Conservation (phyloP, 192 early-diverging fungal genomes). For the Umbelopsis ramanniana region DNA sequence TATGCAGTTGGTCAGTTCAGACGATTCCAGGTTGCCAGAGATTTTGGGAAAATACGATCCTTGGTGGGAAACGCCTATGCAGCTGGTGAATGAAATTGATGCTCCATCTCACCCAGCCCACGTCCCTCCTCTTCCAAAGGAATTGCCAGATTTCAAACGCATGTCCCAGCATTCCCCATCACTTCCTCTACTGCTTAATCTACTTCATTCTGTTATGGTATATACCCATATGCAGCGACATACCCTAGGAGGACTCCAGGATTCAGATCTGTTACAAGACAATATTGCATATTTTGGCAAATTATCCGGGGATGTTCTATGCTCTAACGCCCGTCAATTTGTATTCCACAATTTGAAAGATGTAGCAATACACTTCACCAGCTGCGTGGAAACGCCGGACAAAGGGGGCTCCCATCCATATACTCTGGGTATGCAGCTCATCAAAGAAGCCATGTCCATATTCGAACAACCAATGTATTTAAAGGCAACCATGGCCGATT, state of each 20-base stretch:
- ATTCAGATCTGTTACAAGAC: neutral
- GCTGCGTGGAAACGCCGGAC: neutral
- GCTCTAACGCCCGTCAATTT: neutral
- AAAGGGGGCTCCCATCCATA: neutral
- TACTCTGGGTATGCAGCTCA: neutral
- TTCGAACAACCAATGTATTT: slow-evolving; percentile 3
- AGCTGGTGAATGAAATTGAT: neutral
- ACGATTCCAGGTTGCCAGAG: neutral
- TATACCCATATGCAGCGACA: slow-evolving; percentile 8
- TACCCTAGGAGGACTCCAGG: neutral
- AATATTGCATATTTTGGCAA: neutral
- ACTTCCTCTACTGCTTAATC: neutral
- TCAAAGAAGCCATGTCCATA: slow-evolving; percentile 4
- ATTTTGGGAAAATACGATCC: neutral
- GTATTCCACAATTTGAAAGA: neutral
- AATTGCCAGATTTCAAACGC: neutral
- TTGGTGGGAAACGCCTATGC: neutral
- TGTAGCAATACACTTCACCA: neutral
- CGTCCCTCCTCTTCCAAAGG: neutral
- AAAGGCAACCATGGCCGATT: neutral
- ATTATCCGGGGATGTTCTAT: neutral
- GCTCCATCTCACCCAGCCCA: neutral
- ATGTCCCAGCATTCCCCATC: neutral
- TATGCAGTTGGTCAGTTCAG: neutral
- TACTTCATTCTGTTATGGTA: neutral